Conservation (phyloP, 176 grass and related monocot species). For the Pontederia crassipes region DNA sequence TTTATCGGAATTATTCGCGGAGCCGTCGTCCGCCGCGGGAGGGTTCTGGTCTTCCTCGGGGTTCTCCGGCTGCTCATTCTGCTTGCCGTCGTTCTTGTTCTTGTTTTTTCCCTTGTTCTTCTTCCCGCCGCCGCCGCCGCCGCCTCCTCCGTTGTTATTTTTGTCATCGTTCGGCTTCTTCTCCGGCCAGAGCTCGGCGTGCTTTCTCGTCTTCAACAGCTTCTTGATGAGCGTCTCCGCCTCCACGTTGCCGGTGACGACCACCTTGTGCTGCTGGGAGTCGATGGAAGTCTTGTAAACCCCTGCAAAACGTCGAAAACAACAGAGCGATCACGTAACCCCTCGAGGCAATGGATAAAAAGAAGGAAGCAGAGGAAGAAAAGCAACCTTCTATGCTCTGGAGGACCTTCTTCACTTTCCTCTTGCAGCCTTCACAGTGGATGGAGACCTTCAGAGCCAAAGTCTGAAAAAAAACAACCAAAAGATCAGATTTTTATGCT, state of each 20-base stretch:
- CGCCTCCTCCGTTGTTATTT: neutral
- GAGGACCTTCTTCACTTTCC: slow-evolving; percentile 91
- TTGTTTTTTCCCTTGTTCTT: slow-evolving; percentile 55
- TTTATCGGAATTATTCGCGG: slow-evolving; percentile 20
- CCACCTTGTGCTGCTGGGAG: slow-evolving; percentile 75
- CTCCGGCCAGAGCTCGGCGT: slow-evolving; percentile 90
- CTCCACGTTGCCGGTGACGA: slow-evolving; percentile 68
- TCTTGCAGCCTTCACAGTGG: slow-evolving; percentile 99
- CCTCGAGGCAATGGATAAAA: slow-evolving; percentile 1
- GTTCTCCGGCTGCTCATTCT: slow-evolving; percentile 9
- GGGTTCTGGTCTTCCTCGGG: slow-evolving; percentile 2
- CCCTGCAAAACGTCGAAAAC: slow-evolving; percentile 23
- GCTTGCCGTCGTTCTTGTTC: slow-evolving; percentile 6
- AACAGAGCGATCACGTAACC: neutral
- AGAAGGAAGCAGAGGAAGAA: neutral
- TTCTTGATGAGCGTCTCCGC: slow-evolving; percentile 71
- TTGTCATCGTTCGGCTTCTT: neutral
- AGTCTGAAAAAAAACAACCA: slow-evolving; percentile 31
- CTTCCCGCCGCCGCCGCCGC: slow-evolving; percentile 27
- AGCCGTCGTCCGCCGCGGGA: slow-evolving; percentile 25
- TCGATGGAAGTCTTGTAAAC: slow-evolving; percentile 81
- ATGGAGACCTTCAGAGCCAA: slow-evolving; percentile 82
- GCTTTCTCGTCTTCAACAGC: slow-evolving; percentile 87
- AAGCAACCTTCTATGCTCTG: slow-evolving; percentile 80
- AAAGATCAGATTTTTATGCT: slow-evolving; percentile 6